Evolutionary conservation across 805 yeast species (phyloP).

Genomic region (Schwanniomyces sp.): DNA sequence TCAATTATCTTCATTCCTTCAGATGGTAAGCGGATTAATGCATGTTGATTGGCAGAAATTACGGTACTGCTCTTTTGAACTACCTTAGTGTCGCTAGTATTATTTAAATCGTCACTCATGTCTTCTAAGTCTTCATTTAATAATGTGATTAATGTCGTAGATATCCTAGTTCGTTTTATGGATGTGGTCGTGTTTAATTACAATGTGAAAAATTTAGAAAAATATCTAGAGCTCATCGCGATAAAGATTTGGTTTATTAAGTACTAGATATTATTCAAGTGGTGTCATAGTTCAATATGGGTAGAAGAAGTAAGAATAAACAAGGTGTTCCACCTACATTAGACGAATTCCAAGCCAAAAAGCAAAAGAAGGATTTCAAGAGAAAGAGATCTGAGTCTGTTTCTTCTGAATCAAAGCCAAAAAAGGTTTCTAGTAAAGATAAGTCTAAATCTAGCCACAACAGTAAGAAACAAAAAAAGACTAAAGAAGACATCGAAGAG

Average conservation of each 20-base stretch:
- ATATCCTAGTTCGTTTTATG: background rate
- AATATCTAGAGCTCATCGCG: constrained; percentile 9
- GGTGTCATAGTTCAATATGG: constrained; percentile 51
- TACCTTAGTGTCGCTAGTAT: background rate
- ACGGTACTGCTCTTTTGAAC: constrained; percentile 19
- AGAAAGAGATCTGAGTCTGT: constrained; percentile 23
- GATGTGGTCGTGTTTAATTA: constrained; percentile 6
- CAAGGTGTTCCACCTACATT: constrained; percentile 89
- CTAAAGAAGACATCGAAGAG: constrained; percentile 34
- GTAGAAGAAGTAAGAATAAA: constrained; percentile 89
- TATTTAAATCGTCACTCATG: background rate
- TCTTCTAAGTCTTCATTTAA: background rate
- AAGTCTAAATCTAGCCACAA: background rate
- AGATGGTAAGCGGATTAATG: constrained; percentile 76
- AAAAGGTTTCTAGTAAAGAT: constrained; percentile 8
- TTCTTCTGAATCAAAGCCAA: constrained; percentile 12
- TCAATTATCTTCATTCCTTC: constrained; percentile 74
- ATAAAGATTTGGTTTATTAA: background rate
- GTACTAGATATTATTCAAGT: background rate
- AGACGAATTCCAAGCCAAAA: constrained; percentile 68
- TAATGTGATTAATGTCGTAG: background rate
- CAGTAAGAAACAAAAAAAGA: constrained; percentile 17
- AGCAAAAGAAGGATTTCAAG: constrained; percentile 40
- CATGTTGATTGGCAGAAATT: constrained; percentile 53
- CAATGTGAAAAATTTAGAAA: constrained; percentile 9